Conservation (phyloP, 805 yeast species). For the Saccharomycopsis fibuligera region DNA sequence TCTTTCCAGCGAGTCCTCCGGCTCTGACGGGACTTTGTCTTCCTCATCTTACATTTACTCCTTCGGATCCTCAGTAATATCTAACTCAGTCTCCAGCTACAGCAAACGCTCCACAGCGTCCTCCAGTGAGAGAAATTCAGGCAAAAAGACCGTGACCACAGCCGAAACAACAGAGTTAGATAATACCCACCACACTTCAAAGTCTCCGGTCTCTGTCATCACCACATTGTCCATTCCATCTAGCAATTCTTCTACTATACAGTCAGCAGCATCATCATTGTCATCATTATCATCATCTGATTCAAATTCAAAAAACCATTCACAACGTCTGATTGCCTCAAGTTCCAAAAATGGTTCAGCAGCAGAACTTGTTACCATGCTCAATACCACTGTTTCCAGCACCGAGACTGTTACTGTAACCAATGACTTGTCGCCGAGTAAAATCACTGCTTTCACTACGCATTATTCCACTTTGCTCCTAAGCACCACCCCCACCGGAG, state of each 20-base stretch:
- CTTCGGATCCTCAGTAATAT: too few relatives aligned
- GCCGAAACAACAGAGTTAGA: background rate
- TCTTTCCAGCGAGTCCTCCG: too few relatives aligned
- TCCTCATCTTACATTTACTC: too few relatives aligned
- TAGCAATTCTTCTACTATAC: background rate
- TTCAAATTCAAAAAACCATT: background rate
- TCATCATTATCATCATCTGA: background rate
- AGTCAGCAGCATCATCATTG: background rate
- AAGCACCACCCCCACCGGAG: background rate
- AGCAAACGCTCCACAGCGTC: background rate
- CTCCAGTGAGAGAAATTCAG: background rate
- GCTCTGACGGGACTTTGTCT: too few relatives aligned
- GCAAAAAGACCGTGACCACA: background rate
- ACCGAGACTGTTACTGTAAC: constrained; percentile 10
- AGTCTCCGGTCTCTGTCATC: constrained; percentile 11
- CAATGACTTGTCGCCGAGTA: background rate
- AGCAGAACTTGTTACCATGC: background rate
- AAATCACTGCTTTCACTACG: constrained; percentile 5
- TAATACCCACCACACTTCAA: background rate
- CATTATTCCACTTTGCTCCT: constrained; percentile 5
- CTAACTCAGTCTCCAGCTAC: background rate
- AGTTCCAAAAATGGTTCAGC: background rate
- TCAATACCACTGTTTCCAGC: background rate
- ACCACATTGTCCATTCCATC: constrained; percentile 16
- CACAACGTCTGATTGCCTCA: background rate